Evolutionary conservation across 1,139 yeast genomes (phyloP), one percentile per base, ranked within the genome.

Genomic region (Hemisphaericaspora lyxosophila): DNA sequence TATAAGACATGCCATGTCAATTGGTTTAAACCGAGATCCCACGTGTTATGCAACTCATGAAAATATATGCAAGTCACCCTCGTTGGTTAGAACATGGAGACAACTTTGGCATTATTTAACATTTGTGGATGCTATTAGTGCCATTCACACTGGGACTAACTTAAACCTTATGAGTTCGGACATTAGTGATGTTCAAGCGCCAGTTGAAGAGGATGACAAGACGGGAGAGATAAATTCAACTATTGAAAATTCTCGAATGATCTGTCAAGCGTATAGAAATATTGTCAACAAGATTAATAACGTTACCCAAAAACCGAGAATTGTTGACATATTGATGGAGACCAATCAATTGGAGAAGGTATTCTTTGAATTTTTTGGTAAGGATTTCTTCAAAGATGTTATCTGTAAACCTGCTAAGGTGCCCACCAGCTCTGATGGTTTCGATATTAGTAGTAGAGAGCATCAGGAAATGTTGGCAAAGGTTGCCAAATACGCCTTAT

Each of bases 11-110:
- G 74, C 77, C 0, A 44, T 66, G 33, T 57, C 73, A 5, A 69
- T 70, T 36, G 77, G 77, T 0, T 54, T 71, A 34, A 64, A 71
- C 44, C 53, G 77, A 11, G 77, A 71, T 42, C 76, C 77, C 1
- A 51, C 60, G 5, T 53, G 45, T 29, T 70, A 62, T 40, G 44
- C 46, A 8, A 54, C 64, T 5, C 67, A 64, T 42, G 63, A 59
- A 16, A 46, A 59, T 6, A 63, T 71, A 19, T 48, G 53, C 34
- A 60, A 61, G 26, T 55, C 62, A 16, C 56, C 56, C 17, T 39
- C 53, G 1, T 51, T 66, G 11, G 54, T 59, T 11, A 53, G 52
- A 27, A 54, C 60, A 4, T 70, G 77, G 76, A 53, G 76, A 37
- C 43, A 50, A 20, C 51, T 71, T 23, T 71, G 77, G 77, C 44